Evolutionary conservation across 2,329 filamentous ascomycete genomes (phyloP), one percentile per base, ranked within the genome.

Genomic region (Tolypocladium amazonense): DNA sequence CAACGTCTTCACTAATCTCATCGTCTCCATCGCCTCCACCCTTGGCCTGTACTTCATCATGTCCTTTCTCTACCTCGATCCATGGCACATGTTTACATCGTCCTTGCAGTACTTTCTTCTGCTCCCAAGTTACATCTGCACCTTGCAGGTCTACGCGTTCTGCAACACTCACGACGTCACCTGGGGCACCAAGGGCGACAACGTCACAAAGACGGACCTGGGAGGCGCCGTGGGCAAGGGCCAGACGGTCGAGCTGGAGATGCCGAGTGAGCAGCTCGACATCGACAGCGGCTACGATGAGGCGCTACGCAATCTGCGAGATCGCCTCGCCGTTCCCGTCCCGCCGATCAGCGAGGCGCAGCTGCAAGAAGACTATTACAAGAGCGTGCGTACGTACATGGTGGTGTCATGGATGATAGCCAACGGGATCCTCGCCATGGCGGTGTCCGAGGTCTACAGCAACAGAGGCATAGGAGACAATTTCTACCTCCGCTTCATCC

Each of bases 111-210:
- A 99, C 79, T 97, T 99, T 72, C 82, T 92, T 55, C 85, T 99
- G 33, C 81, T 99, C 41, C 94, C 94, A 0, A 88, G 82, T 45
- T 99, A 97, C 78, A 96, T 99, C 75, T 97, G 94, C 78, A 97
- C 91, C 0, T 82, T 99, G 2, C 94, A 99, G 74, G 92, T 97
- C 25, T 99, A 99, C 76, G 94, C 94, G 52, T 99, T 99, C 75
- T 97, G 94, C 80, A 99, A 99, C 77, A 96, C 93, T 0, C 94
- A 99, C 82, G 94, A 99, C 72, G 92, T 99, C 25, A 96, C 92
- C 0, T 99, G 94, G 94, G 94, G 94, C 53, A 99, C 94, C 54
- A 99, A 99, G 77, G 94, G 94, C 60, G 94, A 99, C 81, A 99
- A 99, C 73, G 86, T 96, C 41, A 88, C 94, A 68, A 88, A 90